A percentile compares a stretch with the other conserved stretches of the same genome.
Evolutionary conservation across 2,329 filamentous ascomycete genomes (phyloP).

Genomic region (Beauveria varroae): DNA sequence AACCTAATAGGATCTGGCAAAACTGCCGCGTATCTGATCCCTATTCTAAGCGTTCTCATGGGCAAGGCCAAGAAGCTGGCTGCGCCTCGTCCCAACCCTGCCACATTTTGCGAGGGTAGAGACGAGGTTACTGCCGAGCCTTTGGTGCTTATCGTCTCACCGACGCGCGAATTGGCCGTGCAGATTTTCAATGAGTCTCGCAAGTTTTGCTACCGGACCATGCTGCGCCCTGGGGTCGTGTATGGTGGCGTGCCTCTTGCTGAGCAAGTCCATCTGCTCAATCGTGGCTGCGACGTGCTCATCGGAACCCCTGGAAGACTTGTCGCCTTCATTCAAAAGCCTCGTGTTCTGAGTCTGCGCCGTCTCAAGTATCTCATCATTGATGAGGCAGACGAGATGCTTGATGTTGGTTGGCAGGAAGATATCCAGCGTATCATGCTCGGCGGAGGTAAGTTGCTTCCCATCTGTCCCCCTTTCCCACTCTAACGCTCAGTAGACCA

Average conservation of each 20-base stretch:
- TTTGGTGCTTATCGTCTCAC: conserved; percentile 75
- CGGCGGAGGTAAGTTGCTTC: conserved; percentile 61
- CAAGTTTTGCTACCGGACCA: conserved; percentile 87
- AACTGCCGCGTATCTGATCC: conserved; percentile 86
- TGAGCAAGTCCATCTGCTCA: conserved; percentile 65
- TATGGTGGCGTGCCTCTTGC: conserved; percentile 76
- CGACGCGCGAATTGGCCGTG: conserved; percentile 82
- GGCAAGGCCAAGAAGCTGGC: conserved; percentile 87
- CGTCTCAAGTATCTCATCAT: conserved; percentile 78
- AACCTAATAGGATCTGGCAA: conserved; percentile 73
- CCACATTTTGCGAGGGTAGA: conserved; percentile 41
- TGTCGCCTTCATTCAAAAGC: conserved; percentile 71
- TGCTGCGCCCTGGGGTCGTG: conserved; percentile 83
- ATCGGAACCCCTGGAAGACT: conserved; percentile 85
- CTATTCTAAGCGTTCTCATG: conserved; percentile 85
- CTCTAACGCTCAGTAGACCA: conserved; percentile 49
- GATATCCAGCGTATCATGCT: conserved; percentile 69
- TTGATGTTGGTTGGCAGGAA: conserved; percentile 69
- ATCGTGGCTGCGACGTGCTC: conserved; percentile 80
- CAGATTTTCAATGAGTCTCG: conserved; percentile 95
- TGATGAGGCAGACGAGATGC: conserved; percentile 93
- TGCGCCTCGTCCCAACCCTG: conserved; percentile 64
- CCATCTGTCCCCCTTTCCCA: neutral
- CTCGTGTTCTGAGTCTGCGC: conserved; percentile 59
- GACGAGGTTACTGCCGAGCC: conserved; percentile 68